Percentiles rank a stretch among this genome's conserved stretches.
These are phyloP conservation scores for Solanum stenotomum DNA, from an alignment of 257 asterid species.

Conservation along the genomic window DNA sequence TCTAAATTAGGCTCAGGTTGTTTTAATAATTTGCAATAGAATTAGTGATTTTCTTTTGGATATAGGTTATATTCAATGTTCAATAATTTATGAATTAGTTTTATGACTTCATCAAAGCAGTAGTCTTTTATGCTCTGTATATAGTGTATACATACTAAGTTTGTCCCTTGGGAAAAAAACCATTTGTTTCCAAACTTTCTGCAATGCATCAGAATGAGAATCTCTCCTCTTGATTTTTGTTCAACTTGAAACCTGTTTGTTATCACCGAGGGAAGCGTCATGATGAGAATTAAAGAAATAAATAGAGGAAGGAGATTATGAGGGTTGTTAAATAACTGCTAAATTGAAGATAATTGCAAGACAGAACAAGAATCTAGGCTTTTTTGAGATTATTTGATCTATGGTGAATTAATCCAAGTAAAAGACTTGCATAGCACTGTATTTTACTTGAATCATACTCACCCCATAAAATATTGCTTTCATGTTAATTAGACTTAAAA, in stretches of 20 bases:
- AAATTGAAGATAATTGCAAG: background rate
- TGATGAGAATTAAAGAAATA: background rate
- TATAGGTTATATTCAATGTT: background rate
- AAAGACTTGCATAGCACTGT: background rate
- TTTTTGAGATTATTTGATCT: background rate
- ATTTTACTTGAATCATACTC: background rate
- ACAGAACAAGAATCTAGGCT: background rate
- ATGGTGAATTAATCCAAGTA: background rate
- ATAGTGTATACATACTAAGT: background rate
- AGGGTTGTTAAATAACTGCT: background rate
- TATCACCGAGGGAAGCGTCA: background rate
- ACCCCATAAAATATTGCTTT: background rate
- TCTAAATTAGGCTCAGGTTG: background rate
- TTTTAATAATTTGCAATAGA: background rate
- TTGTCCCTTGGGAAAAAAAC: background rate
- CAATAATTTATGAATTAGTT: background rate
- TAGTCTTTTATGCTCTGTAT: background rate
- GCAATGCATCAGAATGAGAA: background rate
- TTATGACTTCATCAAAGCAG: no score
- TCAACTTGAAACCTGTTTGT: background rate
- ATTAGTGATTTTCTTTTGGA: background rate
- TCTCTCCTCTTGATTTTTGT: background rate
- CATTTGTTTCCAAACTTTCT: background rate
- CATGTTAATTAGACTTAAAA: background rate
- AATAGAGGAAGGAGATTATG: background rate